phyloP scores from a whole-genome alignment of 2,329 filamentous ascomycete species.

The Cytospora paraplurivora region DNA sequence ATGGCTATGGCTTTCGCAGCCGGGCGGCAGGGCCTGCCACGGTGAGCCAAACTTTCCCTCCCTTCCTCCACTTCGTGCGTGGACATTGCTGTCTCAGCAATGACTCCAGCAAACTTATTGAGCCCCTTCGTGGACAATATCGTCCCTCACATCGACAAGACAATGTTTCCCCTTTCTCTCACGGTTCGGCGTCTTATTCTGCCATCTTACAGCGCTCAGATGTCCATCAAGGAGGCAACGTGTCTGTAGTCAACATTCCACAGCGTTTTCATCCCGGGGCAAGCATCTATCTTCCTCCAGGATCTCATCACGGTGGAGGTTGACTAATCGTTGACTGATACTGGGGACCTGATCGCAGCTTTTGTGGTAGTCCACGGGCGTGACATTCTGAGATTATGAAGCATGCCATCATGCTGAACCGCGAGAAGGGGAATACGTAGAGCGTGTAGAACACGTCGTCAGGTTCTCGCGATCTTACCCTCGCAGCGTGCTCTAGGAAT shows the following conservation, averaged over 20 bases:
- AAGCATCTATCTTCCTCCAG: constrained; percentile 26
- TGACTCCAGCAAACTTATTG: background rate
- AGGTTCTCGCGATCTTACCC: background rate
- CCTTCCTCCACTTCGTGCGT: background rate
- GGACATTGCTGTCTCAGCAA: background rate
- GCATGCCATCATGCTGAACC: constrained; percentile 31
- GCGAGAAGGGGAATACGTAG: constrained; percentile 29
- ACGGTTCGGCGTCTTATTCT: background rate
- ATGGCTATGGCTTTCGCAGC: background rate
- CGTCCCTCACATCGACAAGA: background rate
- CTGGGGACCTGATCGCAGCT: constrained; percentile 16
- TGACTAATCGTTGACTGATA: constrained; percentile 15
- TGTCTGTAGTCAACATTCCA: constrained; percentile 20
- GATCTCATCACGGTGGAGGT: constrained; percentile 27
- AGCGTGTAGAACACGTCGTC: constrained; percentile 25
- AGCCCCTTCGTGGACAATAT: background rate
- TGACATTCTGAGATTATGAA: constrained; percentile 23
- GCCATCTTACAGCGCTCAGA: background rate
- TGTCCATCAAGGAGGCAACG: constrained; percentile 1
- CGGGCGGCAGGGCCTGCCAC: background rate
- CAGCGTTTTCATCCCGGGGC: constrained; percentile 27
- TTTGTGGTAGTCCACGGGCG: constrained; percentile 1
- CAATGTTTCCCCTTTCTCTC: background rate
- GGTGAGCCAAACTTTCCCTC: background rate
- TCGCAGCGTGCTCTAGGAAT: too few species aligned